Conservation (phyloP, 208 protist species). For the Wallacemonas collosoma region DNA sequence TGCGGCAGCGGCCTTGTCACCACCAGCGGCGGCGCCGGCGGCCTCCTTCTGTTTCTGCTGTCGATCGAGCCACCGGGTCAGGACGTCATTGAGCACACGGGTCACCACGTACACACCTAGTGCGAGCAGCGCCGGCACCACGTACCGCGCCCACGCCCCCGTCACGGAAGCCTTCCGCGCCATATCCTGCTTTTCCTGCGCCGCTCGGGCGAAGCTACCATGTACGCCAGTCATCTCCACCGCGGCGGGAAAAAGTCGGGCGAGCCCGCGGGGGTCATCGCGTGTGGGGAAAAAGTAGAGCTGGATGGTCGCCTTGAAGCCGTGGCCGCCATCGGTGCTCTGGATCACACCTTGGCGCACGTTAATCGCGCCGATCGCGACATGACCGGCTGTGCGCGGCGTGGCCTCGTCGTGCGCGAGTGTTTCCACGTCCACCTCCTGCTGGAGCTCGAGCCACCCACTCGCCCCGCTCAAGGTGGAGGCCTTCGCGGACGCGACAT, state of each 20-base stretch:
- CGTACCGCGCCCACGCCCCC: slow-evolving; percentile 38
- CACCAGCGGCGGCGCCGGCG: background rate
- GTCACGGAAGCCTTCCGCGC: slow-evolving; percentile 25
- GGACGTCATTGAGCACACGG: slow-evolving; percentile 6
- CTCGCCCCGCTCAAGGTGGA: background rate
- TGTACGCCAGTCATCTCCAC: slow-evolving; percentile 44
- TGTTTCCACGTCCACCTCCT: background rate
- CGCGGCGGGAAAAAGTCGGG: slow-evolving; percentile 19
- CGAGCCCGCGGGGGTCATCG: background rate
- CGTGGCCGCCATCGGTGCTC: background rate
- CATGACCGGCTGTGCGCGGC: background rate
- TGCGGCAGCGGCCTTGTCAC: background rate
- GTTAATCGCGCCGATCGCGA: background rate
- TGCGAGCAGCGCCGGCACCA: slow-evolving; percentile 43
- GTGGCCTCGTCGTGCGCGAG: background rate
- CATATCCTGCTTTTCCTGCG: slow-evolving; percentile 3
- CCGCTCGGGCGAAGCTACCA: slow-evolving; percentile 24
- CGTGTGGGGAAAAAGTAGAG: slow-evolving; percentile 17
- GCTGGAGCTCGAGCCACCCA: slow-evolving; percentile 9
- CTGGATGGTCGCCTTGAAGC: slow-evolving; percentile 17
- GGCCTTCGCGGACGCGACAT: background rate
- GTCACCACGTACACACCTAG: slow-evolving; percentile 38
- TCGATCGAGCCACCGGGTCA: background rate
- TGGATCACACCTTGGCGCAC: background rate
- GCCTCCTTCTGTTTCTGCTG: slow-evolving; percentile 25